Percentiles rank a stretch among this genome's conserved stretches.
Conservation (phyloP, 2,329 filamentous ascomycete species). For the Fonsecaea erecta region DNA sequence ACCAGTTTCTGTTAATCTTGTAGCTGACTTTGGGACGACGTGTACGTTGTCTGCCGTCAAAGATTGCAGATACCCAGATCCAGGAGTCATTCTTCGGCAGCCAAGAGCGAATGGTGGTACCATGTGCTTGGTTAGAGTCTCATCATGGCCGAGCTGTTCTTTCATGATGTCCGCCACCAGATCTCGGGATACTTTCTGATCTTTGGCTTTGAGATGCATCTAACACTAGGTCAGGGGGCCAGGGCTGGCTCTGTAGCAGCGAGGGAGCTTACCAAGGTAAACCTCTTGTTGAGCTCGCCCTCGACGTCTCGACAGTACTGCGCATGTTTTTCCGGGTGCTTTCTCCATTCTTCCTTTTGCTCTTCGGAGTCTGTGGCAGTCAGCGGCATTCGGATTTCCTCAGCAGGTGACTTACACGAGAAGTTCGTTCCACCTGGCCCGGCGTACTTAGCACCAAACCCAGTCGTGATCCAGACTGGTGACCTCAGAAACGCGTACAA, state of each 20-base stretch:
- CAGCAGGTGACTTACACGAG: conserved; percentile 15
- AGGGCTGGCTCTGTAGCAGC: neutral
- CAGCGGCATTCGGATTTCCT: neutral
- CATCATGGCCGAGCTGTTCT: conserved; percentile 41
- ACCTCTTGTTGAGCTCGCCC: conserved; percentile 58
- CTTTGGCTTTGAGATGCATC: conserved; percentile 32
- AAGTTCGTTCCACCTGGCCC: conserved; percentile 34
- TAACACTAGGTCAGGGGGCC: conserved; percentile 3
- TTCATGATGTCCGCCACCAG: conserved; percentile 35
- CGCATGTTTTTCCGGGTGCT: conserved; percentile 48
- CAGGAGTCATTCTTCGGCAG: conserved; percentile 51
- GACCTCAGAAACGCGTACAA: conserved; percentile 39
- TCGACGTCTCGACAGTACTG: conserved; percentile 56
- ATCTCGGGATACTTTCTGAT: conserved; percentile 42
- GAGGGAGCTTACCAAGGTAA: conserved; percentile 44
- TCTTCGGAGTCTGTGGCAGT: conserved; percentile 27
- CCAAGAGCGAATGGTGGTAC: conserved; percentile 53
- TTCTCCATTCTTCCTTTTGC: conserved; percentile 43
- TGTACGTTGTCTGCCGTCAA: conserved; percentile 48
- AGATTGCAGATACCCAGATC: conserved; percentile 50
- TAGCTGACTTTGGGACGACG: conserved; percentile 47
- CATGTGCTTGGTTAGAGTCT: conserved; percentile 49
- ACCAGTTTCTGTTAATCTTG: conserved; percentile 46
- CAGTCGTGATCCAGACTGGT: conserved; percentile 36
- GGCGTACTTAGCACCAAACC: conserved; percentile 34